These are phyloP conservation scores for Podospora conica DNA, from an alignment of 495 filamentous ascomycete species.

Conservation along the genomic window DNA sequence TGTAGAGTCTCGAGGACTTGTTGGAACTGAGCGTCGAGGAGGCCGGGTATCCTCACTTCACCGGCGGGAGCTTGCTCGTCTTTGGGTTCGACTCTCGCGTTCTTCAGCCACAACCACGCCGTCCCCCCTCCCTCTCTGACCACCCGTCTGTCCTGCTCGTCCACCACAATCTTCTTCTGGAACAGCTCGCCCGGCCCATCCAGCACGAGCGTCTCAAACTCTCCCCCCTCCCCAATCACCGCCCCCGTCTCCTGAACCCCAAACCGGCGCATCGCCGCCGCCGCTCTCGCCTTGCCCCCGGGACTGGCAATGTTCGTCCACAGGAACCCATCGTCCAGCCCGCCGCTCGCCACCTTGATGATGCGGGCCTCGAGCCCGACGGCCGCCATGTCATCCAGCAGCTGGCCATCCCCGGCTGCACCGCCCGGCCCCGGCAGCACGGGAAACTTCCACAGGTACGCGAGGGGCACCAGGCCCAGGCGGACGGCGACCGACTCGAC, in stretches of 20 bases:
- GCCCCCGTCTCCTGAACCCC: conserved; percentile 56
- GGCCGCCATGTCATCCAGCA: conserved; percentile 76
- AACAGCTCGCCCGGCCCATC: conserved; percentile 70
- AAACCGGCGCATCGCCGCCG: conserved; percentile 63
- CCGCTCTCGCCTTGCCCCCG: conserved; percentile 47
- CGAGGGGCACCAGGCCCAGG: conserved; percentile 70
- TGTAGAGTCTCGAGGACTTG: conserved; percentile 16
- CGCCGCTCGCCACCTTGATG: conserved; percentile 90
- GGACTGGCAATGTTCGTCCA: conserved; percentile 71
- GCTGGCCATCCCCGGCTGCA: conserved; percentile 39
- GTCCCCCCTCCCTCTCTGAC: conserved; percentile 65
- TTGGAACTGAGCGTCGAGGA: conserved; percentile 45
- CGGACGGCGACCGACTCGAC: conserved; percentile 81
- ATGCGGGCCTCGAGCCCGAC: conserved; percentile 75
- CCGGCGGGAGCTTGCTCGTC: neutral
- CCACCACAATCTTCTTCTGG: conserved; percentile 62
- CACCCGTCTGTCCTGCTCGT: conserved; percentile 44
- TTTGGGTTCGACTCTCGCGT: conserved; percentile 54
- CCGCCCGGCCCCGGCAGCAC: conserved; percentile 22
- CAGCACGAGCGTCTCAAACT: conserved; percentile 90
- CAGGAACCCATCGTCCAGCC: conserved; percentile 71
- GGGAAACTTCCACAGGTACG: conserved; percentile 88
- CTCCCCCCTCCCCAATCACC: conserved; percentile 85
- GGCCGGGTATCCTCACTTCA: conserved; percentile 38
- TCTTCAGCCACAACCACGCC: conserved; percentile 53